These are phyloP conservation scores for Metschnikowia orientalis DNA, from an alignment of 805 yeast species.

Conservation along the genomic window DNA sequence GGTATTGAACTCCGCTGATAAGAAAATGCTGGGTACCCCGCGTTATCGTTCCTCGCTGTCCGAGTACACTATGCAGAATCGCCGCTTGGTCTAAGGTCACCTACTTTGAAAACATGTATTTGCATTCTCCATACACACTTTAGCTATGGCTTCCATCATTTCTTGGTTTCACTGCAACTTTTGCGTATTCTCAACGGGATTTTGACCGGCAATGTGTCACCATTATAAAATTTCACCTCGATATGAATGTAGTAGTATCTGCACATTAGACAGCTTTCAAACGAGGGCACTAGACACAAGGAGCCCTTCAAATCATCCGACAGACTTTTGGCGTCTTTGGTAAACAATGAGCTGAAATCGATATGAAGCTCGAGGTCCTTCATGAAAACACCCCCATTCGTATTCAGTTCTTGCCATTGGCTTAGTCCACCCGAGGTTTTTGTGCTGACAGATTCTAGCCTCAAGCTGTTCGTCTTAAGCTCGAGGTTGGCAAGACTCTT, in stretches of 20 bases:
- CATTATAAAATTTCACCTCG: conserved; percentile 18
- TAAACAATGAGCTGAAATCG: conserved; percentile 14
- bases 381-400: conserved; percentile 4
- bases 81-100: no score
- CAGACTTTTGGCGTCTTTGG: conserved; percentile 9
- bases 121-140: no score
- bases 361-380: conserved; percentile 7
- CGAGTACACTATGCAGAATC: no score
- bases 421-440: conserved; percentile 12
- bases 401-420: conserved; percentile 8
- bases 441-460: conserved; percentile 14
- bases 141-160: no score
- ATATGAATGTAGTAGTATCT: conserved; percentile 23
- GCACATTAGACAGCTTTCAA: conserved; percentile 28
- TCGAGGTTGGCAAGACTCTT: conserved; percentile 24
- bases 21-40: no score
- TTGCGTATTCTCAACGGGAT: conserved; percentile 18
- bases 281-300: conserved; percentile 23
- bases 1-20: no score
- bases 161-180: no score
- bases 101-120: no score
- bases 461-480: conserved; percentile 19
- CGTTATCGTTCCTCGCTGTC: no score
- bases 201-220: conserved; percentile 19
- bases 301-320: conserved; percentile 16